phyloP scores from a whole-genome alignment of 495 filamentous ascomycete species.

The Rusavskia elegans region DNA sequence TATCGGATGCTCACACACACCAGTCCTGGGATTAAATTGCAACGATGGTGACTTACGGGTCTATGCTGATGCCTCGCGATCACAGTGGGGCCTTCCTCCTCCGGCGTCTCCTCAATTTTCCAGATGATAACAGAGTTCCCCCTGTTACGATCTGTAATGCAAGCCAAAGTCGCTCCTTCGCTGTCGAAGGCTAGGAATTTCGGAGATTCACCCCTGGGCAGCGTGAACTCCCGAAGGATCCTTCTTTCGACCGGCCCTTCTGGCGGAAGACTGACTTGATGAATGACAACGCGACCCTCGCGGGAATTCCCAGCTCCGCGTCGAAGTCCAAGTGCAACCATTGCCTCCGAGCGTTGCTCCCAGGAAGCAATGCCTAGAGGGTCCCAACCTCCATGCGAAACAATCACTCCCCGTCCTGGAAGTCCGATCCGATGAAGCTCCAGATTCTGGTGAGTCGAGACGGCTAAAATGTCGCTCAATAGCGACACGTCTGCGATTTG shows the following conservation, averaged over 20 bases:
- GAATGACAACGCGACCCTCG: not conserved
- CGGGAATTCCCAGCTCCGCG: not conserved
- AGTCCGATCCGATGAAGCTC: not conserved
- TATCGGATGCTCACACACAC: not conserved
- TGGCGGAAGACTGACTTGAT: not conserved
- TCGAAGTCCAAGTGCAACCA: slow-evolving; percentile 1
- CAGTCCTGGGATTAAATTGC: not conserved
- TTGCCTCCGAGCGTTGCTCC: not conserved
- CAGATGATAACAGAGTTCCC: slow-evolving; percentile 2
- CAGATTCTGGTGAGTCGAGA: not conserved
- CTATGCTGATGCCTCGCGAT: slow-evolving; percentile 1
- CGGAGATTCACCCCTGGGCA: not conserved
- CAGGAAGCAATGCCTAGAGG: slow-evolving; percentile 1
- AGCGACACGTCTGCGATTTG: not conserved
- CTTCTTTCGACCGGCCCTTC: not conserved
- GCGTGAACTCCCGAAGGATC: not conserved
- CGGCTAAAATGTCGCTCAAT: not conserved
- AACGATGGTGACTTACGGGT: not conserved
- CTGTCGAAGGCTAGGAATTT: slow-evolving; percentile 2
- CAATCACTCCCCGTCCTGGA: not conserved
- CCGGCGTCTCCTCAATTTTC: not conserved
- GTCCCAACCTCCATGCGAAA: slow-evolving; percentile 1
- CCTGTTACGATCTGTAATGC: slow-evolving; percentile 1
- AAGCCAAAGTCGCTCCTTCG: not conserved
- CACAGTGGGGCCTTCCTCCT: not conserved